Percentiles rank a stretch among this genome's conserved stretches.
These are phyloP conservation scores for Carex littledalei DNA, from an alignment of 176 grass and related monocot genomes.

Conservation along the genomic window DNA sequence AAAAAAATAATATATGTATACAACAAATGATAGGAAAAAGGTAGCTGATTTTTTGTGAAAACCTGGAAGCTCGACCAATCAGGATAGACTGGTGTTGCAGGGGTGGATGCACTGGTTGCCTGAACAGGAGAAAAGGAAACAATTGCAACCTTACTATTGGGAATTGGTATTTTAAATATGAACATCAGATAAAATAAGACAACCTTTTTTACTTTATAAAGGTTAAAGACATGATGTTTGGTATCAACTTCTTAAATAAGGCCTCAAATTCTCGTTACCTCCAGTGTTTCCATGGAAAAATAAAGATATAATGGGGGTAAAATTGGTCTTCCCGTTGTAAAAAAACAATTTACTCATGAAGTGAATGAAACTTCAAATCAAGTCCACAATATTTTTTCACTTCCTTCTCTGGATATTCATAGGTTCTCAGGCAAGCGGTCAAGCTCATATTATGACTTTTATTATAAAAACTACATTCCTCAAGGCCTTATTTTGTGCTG, in stretches of 20 bases:
- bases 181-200: background rate
- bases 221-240: background rate
- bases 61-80: slow-evolving; percentile 51
- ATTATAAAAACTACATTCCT: background rate
- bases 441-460: background rate
- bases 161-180: background rate
- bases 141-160: background rate
- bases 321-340: background rate
- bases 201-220: background rate
- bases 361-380: background rate
- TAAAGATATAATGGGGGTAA: background rate
- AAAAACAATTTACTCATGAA: background rate
- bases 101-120: slow-evolving; percentile 12
- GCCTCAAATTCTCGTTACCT: background rate
- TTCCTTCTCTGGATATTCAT: background rate
- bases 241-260: background rate
- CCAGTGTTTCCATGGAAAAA: background rate
- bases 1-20: background rate
- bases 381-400: background rate
- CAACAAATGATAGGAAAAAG: background rate
- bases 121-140: background rate
- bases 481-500: background rate
- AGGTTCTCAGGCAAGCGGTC: background rate
- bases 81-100: slow-evolving; percentile 27
- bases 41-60: background rate